Percentiles rank a stretch among this genome's conserved stretches.
phyloP scores from a whole-genome alignment of 208 protist genomes.

The Trypanosoma melophagium region DNA sequence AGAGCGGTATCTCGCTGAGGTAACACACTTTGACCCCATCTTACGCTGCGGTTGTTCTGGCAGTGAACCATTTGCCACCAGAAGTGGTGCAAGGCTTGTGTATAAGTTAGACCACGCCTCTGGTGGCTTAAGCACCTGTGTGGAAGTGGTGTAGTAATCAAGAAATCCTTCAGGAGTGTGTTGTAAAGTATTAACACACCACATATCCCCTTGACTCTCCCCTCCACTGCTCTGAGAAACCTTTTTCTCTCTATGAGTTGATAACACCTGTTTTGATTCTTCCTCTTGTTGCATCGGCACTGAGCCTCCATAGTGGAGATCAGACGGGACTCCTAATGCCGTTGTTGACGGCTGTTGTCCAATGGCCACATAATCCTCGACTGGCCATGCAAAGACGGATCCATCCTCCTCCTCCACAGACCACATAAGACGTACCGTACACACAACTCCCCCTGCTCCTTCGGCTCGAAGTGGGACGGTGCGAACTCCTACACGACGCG shows the following conservation, averaged over 20 bases:
- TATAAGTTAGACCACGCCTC: slow-evolving; percentile 42
- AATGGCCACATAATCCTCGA: slow-evolving; percentile 4
- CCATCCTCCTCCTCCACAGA: slow-evolving; percentile 22
- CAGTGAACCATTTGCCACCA: slow-evolving; percentile 5
- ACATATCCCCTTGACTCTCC: neutral
- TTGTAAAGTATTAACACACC: slow-evolving; percentile 15
- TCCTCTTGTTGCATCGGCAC: too few relatives aligned
- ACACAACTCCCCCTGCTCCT: neutral
- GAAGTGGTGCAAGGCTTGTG: slow-evolving; percentile 34
- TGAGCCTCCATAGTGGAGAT: too few relatives aligned
- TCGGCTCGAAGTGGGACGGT: slow-evolving; percentile 27
- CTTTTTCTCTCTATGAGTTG: too few relatives aligned
- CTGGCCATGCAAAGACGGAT: slow-evolving; percentile 9
- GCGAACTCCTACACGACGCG: slow-evolving; percentile 25
- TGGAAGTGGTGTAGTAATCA: slow-evolving; percentile 42
- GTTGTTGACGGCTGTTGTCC: neutral
- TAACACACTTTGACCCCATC: neutral
- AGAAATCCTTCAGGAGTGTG: slow-evolving; percentile 18
- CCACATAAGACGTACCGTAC: slow-evolving; percentile 44
- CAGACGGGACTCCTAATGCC: too few relatives aligned
- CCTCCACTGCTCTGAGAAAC: too few relatives aligned
- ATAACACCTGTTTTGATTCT: too few relatives aligned
- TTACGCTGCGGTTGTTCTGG: neutral
- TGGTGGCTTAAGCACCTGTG: slow-evolving; percentile 28
- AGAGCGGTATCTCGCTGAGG: too few relatives aligned